Evolutionary conservation across 2,329 filamentous ascomycete genomes (phyloP).

Genomic region (Ceratocystiopsis sp.): DNA sequence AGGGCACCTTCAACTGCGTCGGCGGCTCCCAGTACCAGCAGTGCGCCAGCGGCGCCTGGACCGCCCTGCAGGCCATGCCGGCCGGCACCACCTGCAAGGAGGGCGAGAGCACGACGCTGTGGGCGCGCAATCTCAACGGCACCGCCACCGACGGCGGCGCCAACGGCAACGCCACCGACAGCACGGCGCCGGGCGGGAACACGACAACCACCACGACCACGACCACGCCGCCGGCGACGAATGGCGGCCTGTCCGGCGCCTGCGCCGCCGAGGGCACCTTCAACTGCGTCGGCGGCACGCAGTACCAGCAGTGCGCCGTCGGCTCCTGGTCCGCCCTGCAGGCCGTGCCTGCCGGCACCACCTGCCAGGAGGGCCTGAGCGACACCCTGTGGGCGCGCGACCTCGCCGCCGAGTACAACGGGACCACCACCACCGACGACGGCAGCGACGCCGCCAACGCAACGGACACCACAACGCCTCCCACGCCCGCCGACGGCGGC

Average conservation of each 20-base stretch:
- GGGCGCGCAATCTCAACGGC: too few relatives aligned
- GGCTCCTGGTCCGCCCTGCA: conserved; percentile 27
- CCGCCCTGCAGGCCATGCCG: conserved; percentile 12
- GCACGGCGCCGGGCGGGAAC: not conserved
- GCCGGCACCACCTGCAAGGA: conserved; percentile 1
- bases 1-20: conserved; percentile 34
- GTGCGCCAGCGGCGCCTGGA: conserved; percentile 32
- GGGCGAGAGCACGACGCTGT: not conserved
- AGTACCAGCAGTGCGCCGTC: conserved; percentile 35
- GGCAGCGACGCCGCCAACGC: not conserved
- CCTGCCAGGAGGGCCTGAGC: conserved; percentile 23
- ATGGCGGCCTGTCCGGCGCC: conserved; percentile 19
- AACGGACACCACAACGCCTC: conserved; percentile 14
- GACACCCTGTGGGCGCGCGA: conserved; percentile 10
- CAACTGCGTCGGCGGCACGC: conserved; percentile 28
- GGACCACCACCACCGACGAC: conserved; percentile 1
- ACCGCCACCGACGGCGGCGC: too few relatives aligned
- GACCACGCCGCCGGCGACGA: conserved; percentile 10
- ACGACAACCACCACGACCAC: not conserved
- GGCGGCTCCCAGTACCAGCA: conserved; percentile 29
- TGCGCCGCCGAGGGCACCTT: conserved; percentile 31
- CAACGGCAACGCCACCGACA: not conserved
- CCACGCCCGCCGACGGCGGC: conserved; percentile 17
- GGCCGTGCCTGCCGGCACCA: conserved; percentile 27
- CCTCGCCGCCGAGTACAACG: not conserved